Evolutionary conservation across 257 asterid species (phyloP), one percentile per base, ranked within the genome.

Genomic region (Cruciata laevipes): DNA sequence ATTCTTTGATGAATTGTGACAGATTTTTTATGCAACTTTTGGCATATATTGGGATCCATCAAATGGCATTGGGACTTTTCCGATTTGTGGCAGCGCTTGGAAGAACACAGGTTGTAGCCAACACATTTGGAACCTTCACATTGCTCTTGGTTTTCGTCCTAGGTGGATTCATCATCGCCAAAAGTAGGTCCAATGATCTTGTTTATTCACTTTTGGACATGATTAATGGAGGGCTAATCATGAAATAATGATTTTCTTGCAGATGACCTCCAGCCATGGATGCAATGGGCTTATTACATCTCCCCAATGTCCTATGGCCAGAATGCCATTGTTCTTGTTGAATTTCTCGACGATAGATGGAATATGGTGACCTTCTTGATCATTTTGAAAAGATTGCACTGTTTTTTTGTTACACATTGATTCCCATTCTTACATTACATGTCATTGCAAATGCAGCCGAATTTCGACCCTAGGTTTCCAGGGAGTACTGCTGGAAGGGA

Each of bases 221-320:
- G n/a, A 51, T 12, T 12, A 9, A 16, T 33, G 30, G 35, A 47
- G 55, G 18, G 1, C 20, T 11, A 1, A 17, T 30, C 31, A 6
- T 53, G 49, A 8, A 32, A 51, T 35, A 3, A 33, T 47, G 37
- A 30, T 9, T 42, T 32, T 23, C 17, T 65, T 21, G 95, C 85
- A 89, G 97, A 89, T 66, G 95, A 89, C 80, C 86, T 87, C 61
- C 68, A 81, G 67, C 89, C 95, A 25, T 89, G 95, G 95, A 77
- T 87, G 91, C 80, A 79, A 61, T 89, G 97, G 97, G 97, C 89
- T 60, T 89, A 78, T 38, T 89, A 89, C 52, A 7, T 81, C 40
- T 87, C 97, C 67, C 97, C 95, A 49, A 85, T 89, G 97, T 82
- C 79, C 90, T 89, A 89, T 62, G 95, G 88, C 63, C 95, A 87